Evolutionary conservation across 495 filamentous ascomycete species (phyloP), one percentile per base, ranked within the genome.

Genomic region (Lichenothelia convexa): DNA sequence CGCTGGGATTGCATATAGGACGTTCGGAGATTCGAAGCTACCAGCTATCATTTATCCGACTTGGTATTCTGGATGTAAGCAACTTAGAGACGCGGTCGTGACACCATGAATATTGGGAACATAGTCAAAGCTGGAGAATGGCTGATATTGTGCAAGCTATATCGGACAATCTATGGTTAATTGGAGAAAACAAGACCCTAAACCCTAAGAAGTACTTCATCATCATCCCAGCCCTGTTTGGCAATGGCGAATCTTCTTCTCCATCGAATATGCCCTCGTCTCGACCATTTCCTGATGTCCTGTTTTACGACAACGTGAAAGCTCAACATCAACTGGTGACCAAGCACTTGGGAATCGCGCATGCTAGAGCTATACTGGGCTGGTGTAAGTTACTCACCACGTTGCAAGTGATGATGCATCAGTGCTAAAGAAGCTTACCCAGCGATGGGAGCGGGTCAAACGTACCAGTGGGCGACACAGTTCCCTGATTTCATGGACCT

Each of bases 401-500:
- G n/a, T n/a, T n/a, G n/a, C n/a, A n/a, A n/a, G n/a, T n/a, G n/a
- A n/a, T n/a, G n/a, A n/a, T n/a, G n/a, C n/a, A n/a, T n/a, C n/a
- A n/a, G n/a, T n/a, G n/a, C n/a, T n/a, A n/a, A n/a, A n/a, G n/a
- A n/a, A n/a, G n/a, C n/a, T n/a, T n/a, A n/a, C n/a, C n/a, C n/a
- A n/a, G n/a, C n/a, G n/a, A 78, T 82, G 77, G 76, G 75, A 5
- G 75, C 64, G 1, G 73, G 62, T 1, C 75, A 80, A 45, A 69
- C 66, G 1, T 77, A 63, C 42, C 73, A 81, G 44, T 83, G 77
- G 78, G 71, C 68, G 11, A 75, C 73, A 0, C 71, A 73, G 45
- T 82, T 71, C 47, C 76, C 78, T 0, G 70, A 71, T 13, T 78
- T 80, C 45, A 69, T 74, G 62, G 73, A 80, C 36, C 40, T 76